Conservation (phyloP, 2,329 filamentous ascomycete species). For the Fusarium ambrosium region DNA sequence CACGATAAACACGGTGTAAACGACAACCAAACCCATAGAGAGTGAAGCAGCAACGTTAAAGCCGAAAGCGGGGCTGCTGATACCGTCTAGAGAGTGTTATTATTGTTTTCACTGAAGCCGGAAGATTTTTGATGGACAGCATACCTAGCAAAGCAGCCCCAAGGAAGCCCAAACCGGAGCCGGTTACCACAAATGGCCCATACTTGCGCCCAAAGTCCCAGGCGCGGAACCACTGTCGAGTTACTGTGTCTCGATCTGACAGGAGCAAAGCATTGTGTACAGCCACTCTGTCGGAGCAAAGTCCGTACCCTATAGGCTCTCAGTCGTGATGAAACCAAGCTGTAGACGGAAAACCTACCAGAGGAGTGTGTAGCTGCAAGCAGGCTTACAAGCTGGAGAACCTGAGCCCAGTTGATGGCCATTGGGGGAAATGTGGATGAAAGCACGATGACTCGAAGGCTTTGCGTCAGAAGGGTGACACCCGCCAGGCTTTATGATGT, state of each 20-base stretch:
- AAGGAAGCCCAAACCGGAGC: neutral
- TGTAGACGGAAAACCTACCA: neutral
- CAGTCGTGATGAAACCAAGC: neutral
- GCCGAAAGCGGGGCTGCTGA: neutral
- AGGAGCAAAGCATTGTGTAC: neutral
- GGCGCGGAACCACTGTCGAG: conserved; percentile 4
- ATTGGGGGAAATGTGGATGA: neutral
- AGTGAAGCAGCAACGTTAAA: neutral
- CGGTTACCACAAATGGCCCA: conserved; percentile 2
- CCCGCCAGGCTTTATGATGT: neutral
- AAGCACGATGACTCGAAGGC: neutral
- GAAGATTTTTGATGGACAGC: neutral
- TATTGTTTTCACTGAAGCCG: neutral
- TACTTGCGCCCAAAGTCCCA: conserved; percentile 12
- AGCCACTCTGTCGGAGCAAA: conserved; percentile 9
- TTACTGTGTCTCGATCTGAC: neutral
- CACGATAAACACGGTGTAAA: neutral
- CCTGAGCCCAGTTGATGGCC: neutral
- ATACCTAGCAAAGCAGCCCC: neutral
- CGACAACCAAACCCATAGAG: neutral
- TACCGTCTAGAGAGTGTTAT: neutral
- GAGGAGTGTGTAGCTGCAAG: neutral
- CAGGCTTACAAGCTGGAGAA: neutral
- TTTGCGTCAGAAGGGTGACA: neutral
- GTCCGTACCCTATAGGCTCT: neutral